Conservation (phyloP, 345 rosid genomes). For the Brassica incana region DNA sequence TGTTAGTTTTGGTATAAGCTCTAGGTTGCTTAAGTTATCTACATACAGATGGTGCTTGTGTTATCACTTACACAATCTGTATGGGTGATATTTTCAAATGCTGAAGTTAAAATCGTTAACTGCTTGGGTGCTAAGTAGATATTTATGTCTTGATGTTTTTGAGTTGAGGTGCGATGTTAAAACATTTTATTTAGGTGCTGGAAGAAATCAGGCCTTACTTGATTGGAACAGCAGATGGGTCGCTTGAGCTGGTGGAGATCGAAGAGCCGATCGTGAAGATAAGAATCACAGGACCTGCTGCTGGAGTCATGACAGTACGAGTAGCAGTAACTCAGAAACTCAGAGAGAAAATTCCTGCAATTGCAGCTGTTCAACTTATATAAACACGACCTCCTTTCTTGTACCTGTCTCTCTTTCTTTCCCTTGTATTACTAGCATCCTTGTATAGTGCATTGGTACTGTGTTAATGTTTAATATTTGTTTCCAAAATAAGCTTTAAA, state of each 20-base stretch:
- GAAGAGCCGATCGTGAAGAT: conserved; percentile 89
- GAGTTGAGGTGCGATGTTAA: conserved; percentile 1
- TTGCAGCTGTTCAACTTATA: conserved; percentile 94
- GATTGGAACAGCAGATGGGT: conserved; percentile 92
- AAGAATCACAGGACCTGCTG: conserved; percentile 90
- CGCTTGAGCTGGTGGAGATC: conserved; percentile 81
- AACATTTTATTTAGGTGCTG: conserved; percentile 58
- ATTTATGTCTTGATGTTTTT: background rate
- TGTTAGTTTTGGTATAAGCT: background rate
- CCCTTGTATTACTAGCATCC: background rate
- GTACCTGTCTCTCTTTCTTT: background rate
- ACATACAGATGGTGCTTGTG: background rate
- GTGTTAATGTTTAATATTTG: background rate
- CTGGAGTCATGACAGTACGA: conserved; percentile 96
- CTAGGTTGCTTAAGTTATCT: background rate
- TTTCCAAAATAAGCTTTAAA: background rate
- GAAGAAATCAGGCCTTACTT: conserved; percentile 98
- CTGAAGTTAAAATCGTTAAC: background rate
- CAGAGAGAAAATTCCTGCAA: conserved; percentile 85
- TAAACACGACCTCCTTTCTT: conserved; percentile 22
- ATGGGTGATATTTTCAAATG: background rate
- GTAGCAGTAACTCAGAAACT: conserved; percentile 91
- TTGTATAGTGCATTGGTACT: conserved; percentile 28
- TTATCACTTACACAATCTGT: background rate
- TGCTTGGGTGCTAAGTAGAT: background rate